Conservation (phyloP, 371 early-diverging fungal species). For the Rhizomucor miehei region DNA sequence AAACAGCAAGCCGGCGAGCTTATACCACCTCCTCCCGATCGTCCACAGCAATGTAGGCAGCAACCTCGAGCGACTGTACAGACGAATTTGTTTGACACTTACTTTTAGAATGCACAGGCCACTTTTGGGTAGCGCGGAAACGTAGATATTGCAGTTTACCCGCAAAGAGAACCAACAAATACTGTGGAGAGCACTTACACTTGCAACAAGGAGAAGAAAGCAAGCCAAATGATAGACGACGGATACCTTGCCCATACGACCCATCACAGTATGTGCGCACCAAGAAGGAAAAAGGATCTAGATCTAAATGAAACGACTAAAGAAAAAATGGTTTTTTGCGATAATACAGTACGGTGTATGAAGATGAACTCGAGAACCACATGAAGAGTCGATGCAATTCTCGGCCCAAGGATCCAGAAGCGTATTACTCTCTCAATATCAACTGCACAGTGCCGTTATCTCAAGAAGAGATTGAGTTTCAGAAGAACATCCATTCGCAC, state of each 20-base stretch:
- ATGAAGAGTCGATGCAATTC: constrained; percentile 65
- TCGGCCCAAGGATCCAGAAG: constrained; percentile 52
- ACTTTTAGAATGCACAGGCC: constrained; percentile 22
- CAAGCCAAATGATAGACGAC: constrained; percentile 11
- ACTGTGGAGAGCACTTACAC: constrained; percentile 75
- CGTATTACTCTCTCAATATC: constrained; percentile 50
- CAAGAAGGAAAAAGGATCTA: too few species aligned
- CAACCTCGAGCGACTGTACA: not conserved
- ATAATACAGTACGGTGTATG: constrained; percentile 64
- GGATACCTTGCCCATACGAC: constrained; percentile 83
- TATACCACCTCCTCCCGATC: constrained; percentile 43
- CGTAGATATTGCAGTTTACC: constrained; percentile 67
- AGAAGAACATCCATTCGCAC: constrained; percentile 39
- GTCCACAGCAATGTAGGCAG: constrained; percentile 42
- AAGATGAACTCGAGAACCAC: constrained; percentile 65
- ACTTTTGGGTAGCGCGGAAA: constrained; percentile 41
- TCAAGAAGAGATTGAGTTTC: constrained; percentile 42
- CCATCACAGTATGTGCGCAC: constrained; percentile 61
- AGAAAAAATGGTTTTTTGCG: too few species aligned
- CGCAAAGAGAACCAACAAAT: constrained; percentile 54
- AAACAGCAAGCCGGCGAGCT: constrained; percentile 7
- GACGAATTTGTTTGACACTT: not conserved
- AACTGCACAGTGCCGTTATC: constrained; percentile 56
- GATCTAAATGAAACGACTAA: too few species aligned
- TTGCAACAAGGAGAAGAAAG: constrained; percentile 6